Conservation (phyloP, 176 grass and related monocot species). For the Rhynchospora pubera region DNA sequence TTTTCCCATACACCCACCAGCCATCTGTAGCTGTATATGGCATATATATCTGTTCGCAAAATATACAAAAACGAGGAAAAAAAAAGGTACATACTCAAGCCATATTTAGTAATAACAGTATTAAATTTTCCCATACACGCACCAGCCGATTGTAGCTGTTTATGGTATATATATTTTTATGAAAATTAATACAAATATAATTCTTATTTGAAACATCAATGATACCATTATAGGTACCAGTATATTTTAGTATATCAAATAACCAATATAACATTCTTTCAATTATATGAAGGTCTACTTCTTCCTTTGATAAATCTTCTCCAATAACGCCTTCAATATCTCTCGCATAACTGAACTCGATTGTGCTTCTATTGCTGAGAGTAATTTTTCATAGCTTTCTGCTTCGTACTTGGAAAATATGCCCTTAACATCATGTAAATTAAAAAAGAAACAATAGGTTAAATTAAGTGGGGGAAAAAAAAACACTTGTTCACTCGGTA, state of each 20-base stretch:
- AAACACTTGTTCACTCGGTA: background rate
- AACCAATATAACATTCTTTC: background rate
- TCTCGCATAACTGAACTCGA: conserved; percentile 41
- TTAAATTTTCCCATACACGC: background rate
- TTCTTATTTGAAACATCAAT: background rate
- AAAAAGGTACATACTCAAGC: no score
- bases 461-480: background rate
- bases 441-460: background rate
- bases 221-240: background rate
- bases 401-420: conserved; percentile 41
- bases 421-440: conserved; percentile 21
- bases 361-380: conserved; percentile 43
- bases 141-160: background rate
- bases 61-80: no score
- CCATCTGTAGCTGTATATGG: no score
- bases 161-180: background rate
- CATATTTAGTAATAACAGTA: no score
- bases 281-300: conserved; percentile 19
- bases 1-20: no score
- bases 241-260: background rate
- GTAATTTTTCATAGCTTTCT: conserved; percentile 36
- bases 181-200: background rate
- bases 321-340: conserved; percentile 51
- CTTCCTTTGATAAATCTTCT: conserved; percentile 58
- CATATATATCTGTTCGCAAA: no score